A percentile compares a stretch with the other conserved stretches of the same genome.
phyloP scores from a whole-genome alignment of 345 rosid species.

The Euclidium syriacum region DNA sequence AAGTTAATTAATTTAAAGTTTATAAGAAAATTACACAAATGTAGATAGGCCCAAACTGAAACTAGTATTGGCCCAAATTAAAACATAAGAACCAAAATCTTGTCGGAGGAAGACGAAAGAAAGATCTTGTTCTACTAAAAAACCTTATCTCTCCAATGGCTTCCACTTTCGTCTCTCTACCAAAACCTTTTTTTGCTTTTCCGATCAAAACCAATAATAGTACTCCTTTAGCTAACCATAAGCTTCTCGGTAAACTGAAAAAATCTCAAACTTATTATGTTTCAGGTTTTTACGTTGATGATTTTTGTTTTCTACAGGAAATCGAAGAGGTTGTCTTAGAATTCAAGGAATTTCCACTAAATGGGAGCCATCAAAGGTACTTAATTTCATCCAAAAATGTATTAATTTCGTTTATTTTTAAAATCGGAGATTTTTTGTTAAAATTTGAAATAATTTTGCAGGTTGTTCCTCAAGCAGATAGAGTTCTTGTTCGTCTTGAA shows the following conservation, averaged over 20 bases:
- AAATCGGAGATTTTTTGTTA: background rate
- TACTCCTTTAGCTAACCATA: conserved; percentile 28
- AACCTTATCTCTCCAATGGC: conserved; percentile 31
- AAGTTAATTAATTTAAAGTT: too few relatives aligned
- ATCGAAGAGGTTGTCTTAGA: conserved; percentile 42
- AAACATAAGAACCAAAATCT: background rate
- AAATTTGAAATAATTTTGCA: conserved; percentile 24
- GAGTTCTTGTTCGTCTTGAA: conserved; percentile 85
- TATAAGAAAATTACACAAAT: too few relatives aligned
- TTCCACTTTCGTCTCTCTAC: conserved; percentile 44
- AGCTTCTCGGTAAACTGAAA: conserved; percentile 33
- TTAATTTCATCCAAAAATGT: background rate
- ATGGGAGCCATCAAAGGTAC: conserved; percentile 87
- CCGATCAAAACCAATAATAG: conserved; percentile 19
- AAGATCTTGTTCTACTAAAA: conserved; percentile 11
- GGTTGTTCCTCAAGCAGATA: conserved; percentile 95
- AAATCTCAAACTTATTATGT: background rate
- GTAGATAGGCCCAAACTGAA: background rate
- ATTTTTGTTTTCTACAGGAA: conserved; percentile 21
- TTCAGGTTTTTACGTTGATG: background rate
- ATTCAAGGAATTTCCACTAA: conserved; percentile 57
- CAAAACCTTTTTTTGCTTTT: conserved; percentile 37
- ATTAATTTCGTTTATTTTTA: background rate
- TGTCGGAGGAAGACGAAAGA: conserved; percentile 4
- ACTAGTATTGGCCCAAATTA: background rate